phyloP scores from a whole-genome alignment of 2,329 filamentous ascomycete species.

The Diaporthe helianthi region DNA sequence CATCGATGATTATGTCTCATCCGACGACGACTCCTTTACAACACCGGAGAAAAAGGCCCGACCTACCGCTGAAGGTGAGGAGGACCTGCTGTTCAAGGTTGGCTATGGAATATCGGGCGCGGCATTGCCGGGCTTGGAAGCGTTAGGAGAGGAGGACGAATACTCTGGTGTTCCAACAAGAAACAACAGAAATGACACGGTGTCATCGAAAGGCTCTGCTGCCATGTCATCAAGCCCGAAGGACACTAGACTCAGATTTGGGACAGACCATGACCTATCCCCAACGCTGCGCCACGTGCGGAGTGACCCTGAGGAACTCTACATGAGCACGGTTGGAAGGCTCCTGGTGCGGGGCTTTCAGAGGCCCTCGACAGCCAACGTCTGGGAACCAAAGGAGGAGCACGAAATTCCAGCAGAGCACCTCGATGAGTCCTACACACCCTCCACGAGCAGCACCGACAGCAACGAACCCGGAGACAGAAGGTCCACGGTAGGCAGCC shows the following conservation, averaged over 20 bases:
- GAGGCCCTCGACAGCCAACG: background rate
- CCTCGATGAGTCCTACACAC: background rate
- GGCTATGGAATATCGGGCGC: slow-evolving; percentile 46
- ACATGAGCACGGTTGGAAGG: slow-evolving; percentile 22
- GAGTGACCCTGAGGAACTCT: background rate
- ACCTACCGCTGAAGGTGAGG: slow-evolving; percentile 43
- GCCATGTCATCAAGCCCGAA: slow-evolving; percentile 17
- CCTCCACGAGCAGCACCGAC: background rate
- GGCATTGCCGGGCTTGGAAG: slow-evolving; percentile 46
- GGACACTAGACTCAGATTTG: slow-evolving; percentile 8
- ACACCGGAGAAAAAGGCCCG: slow-evolving; percentile 23
- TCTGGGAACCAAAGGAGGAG: background rate
- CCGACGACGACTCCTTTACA: slow-evolving; percentile 47
- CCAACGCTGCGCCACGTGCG: slow-evolving; percentile 12
- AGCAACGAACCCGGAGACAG: background rate
- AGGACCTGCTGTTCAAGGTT: slow-evolving; percentile 47
- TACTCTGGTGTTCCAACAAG: background rate
- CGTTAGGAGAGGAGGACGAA: slow-evolving; percentile 25
- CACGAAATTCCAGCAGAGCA: background rate
- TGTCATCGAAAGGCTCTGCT: slow-evolving; percentile 14
- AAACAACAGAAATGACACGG: background rate
- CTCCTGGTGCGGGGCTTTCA: background rate
- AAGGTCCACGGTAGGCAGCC: background rate
- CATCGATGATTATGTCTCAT: slow-evolving; percentile 49
- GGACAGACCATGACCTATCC: background rate